phyloP scores from a whole-genome alignment of 495 filamentous ascomycete species.

The Xylaria longipes region DNA sequence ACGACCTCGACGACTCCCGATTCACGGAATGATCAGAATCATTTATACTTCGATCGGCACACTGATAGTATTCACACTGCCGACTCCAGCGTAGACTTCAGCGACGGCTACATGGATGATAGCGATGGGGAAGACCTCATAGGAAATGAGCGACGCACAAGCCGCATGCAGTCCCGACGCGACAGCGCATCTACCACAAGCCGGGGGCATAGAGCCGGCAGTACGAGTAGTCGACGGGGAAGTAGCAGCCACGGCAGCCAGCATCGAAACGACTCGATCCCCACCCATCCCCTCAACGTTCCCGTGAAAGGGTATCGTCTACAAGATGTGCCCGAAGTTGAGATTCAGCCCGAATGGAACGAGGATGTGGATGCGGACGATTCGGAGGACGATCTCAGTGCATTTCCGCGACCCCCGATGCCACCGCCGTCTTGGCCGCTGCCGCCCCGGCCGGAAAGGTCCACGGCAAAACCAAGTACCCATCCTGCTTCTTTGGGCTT shows the following conservation, averaged over 20 bases:
- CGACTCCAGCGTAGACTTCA: constrained; percentile 48
- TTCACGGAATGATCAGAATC: constrained; percentile 40
- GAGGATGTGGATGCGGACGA: constrained; percentile 16
- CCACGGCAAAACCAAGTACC: constrained; percentile 39
- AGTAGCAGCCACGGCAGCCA: constrained; percentile 14
- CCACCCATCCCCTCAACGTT: constrained; percentile 25
- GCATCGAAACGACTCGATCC: constrained; percentile 30
- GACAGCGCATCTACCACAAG: constrained; percentile 19
- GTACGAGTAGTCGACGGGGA: constrained; percentile 8
- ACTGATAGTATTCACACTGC: constrained; percentile 35
- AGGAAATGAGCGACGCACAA: constrained; percentile 29
- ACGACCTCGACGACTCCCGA: constrained; percentile 16
- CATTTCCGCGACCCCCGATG: constrained; percentile 24
- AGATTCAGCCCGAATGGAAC: constrained; percentile 21
- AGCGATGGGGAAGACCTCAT: constrained; percentile 36
- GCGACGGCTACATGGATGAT: constrained; percentile 48
- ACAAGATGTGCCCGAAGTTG: constrained; percentile 20
- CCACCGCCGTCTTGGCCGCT: constrained; percentile 26
- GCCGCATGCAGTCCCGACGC: constrained; percentile 30
- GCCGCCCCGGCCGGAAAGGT: constrained; percentile 27
- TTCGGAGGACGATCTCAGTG: constrained; percentile 27
- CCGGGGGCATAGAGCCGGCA: constrained; percentile 1
- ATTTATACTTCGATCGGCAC: constrained; percentile 40
- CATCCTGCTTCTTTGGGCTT: constrained; percentile 45
- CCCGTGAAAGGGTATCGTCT: constrained; percentile 20